Base-by-base conservation (phyloP, 768 basidiomycete genomes). In the Trametes elegans region DNA sequence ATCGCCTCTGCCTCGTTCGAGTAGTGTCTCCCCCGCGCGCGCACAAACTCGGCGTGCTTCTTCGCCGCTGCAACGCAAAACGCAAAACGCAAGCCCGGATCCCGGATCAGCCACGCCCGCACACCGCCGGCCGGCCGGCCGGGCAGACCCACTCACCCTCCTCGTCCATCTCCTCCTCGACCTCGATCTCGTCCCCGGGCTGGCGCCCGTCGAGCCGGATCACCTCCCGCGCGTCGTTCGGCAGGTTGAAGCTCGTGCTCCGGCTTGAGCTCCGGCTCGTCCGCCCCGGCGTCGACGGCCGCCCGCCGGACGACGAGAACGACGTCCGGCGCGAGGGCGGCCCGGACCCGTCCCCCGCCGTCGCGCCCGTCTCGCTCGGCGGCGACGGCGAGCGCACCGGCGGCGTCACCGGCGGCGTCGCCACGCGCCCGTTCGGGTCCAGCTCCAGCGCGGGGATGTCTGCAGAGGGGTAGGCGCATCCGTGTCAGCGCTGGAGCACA, bases 1-100 rank as follows among this genome's bases (percentile, higher is more conserved):
- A 94, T 93, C 16, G 90, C 92, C 67, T 93, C 88, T 1, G 89
- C 92, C 67, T 94, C 92, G 46, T 93, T 93, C 5, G 90, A 92
- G 63, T 93, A 93, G 65, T 93, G 92, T 51, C 88, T 77, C 49
- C 87, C 88, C 21, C 91, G 80, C 21, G 90, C 90, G 60, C 82
- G 81, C 28, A 92, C 76, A 64, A 93, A 93, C 21, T 77, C 91
- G 13, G 85, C 88, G 63, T 90, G 91, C 71, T 90, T 92, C 32
- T 80, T 85, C 42, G 84, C 85, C 55, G 90, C 91, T 93, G 59
- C 36, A 16, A 18, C 36, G 47, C 39, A 41, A 27, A n/a, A 28
- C 36, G 43, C 8, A n/a, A n/a, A n/a, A n/a, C n/a, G n/a, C n/a
- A n/a, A n/a, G n/a, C n/a, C n/a, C n/a, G n/a, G n/a, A n/a, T n/a